phyloP scores from a whole-genome alignment of 169 alveolate species.

The Eimeria praecox region DNA sequence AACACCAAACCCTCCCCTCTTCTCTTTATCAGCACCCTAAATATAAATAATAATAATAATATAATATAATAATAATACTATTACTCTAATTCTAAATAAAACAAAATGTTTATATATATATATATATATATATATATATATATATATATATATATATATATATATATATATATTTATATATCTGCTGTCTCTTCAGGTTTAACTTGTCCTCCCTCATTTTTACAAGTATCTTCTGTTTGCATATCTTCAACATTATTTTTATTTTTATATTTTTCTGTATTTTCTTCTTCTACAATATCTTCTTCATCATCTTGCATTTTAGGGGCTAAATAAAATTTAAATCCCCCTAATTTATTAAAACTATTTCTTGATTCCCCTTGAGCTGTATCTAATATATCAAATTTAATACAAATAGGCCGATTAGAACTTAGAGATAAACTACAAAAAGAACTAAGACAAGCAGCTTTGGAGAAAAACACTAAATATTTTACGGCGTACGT shows the following conservation, averaged over 20 bases:
- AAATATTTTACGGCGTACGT: slow-evolving; percentile 79
- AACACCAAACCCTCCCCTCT: too few relatives aligned
- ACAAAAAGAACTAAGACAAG: slow-evolving; percentile 56
- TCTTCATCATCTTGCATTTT: slow-evolving; percentile 83
- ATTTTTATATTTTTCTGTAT: too few relatives aligned
- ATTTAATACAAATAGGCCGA: slow-evolving; percentile 73
- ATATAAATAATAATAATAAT: too few relatives aligned
- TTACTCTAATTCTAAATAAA: too few relatives aligned
- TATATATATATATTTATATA: background rate
- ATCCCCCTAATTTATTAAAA: slow-evolving; percentile 53
- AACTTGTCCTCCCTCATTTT: background rate
- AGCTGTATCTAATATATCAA: slow-evolving; percentile 73
- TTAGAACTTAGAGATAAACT: slow-evolving; percentile 52
- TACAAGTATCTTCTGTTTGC: slow-evolving; percentile 32
- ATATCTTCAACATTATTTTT: too few relatives aligned
- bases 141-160: too few relatives aligned
- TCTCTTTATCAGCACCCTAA: too few relatives aligned
- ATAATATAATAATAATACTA: too few relatives aligned
- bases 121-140: too few relatives aligned
- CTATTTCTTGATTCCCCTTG: slow-evolving; percentile 8
- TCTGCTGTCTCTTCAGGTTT: slow-evolving; percentile 5
- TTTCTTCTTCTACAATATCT: background rate
- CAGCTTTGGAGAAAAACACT: slow-evolving; percentile 80
- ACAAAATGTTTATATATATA: too few relatives aligned
- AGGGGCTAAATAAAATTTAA: slow-evolving; percentile 83